These are phyloP conservation scores for Saturnispora gosingensis DNA, from an alignment of 805 yeast species.

Conservation along the genomic window DNA sequence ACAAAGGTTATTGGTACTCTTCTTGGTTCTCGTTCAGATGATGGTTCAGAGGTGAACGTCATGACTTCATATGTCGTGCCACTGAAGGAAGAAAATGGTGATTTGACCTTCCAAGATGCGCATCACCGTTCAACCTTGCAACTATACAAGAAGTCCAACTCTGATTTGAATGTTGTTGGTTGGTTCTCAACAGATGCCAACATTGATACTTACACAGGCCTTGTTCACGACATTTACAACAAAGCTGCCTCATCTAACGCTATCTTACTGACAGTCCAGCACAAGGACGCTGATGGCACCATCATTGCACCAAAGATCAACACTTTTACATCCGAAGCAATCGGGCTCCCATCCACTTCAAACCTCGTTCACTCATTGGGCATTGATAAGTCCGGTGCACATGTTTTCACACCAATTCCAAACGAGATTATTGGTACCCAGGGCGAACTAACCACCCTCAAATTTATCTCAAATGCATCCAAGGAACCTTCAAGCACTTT, in stretches of 20 bases:
- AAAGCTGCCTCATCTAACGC: constrained; percentile 65
- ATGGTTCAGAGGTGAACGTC: constrained; percentile 65
- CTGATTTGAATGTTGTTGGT: constrained; percentile 70
- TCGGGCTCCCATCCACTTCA: constrained; percentile 44
- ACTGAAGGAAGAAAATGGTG: constrained; percentile 64
- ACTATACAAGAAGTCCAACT: constrained; percentile 67
- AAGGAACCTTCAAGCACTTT: constrained; percentile 25
- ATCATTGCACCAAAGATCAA: constrained; percentile 45
- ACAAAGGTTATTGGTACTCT: constrained; percentile 73
- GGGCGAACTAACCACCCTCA: constrained; percentile 52
- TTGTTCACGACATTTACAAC: constrained; percentile 72
- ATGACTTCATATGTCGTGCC: constrained; percentile 77
- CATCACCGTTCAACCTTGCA: constrained; percentile 63
- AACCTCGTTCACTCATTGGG: constrained; percentile 29
- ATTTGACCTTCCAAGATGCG: constrained; percentile 68
- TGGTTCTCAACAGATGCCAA: constrained; percentile 63
- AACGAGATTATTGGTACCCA: constrained; percentile 48
- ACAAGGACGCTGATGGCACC: constrained; percentile 39
- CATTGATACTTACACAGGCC: constrained; percentile 63
- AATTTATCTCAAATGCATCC: constrained; percentile 34
- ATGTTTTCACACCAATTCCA: constrained; percentile 70
- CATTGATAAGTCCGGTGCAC: constrained; percentile 35
- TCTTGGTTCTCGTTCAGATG: constrained; percentile 74
- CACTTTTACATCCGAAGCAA: constrained; percentile 70
- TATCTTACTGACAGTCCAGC: constrained; percentile 65